Evolutionary conservation across 2,329 filamentous ascomycete genomes (phyloP), one percentile per base, ranked within the genome.

Genomic region (Cytospora leucostoma): DNA sequence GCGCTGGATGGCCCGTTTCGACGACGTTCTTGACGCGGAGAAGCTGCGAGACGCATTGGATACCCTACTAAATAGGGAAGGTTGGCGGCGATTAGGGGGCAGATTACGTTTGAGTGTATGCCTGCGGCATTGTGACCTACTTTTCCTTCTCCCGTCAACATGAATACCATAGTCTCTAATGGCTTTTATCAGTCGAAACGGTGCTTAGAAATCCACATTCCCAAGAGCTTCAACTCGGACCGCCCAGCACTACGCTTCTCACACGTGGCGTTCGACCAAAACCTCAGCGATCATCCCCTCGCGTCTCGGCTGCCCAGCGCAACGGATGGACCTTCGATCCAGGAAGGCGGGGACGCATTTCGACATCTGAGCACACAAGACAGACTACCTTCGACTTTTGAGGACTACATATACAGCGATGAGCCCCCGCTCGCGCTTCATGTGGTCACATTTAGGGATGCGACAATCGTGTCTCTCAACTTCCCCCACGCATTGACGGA

Each of bases 401-500:
- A 73, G 1, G 79, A 82, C 60, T 80, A 77, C 65, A 52, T 80
- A 17, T 68, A 71, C 47, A 66, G 69, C 5, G 80, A 83, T 67
- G 70, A 67, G 33, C 82, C 82, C 1, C 78, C 79, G 67, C 68
- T 84, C 8, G 74, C 75, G 10, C 71, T 84, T 4, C 79, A 82
- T 64, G 72, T 84, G 51, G 75, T 77, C 4, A 75, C 76, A 0
- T 85, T 85, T 68, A 69, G 67, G 4, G 78, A 85, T 61, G 78
- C 80, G 0, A 85, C 82, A 0, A 68, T 84, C 0, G 71, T 85
- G 1, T 73, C 74, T 0, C 66, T 84, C 1, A 71, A 72, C 2
- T 82, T 75, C 71, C 76, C 78, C 1, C 83, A 85, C 68, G 77
- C 76, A 0, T 67, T 82, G 3, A 76, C 78, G 64, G 82, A 84